Conservation (phyloP, 148 eudicot genomes). For the Chenopodium suecicum region DNA sequence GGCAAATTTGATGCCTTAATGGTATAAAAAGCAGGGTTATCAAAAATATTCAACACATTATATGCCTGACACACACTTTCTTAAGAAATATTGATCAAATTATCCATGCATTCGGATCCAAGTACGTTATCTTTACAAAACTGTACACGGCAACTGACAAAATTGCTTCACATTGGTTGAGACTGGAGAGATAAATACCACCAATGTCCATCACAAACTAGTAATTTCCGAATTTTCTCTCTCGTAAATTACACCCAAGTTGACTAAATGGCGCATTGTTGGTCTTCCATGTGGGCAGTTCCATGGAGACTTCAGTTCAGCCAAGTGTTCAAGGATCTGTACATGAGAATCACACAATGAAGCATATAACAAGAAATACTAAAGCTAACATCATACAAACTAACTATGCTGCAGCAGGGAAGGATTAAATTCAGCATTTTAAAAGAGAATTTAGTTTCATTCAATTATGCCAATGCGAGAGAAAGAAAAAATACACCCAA, state of each 20-base stretch:
- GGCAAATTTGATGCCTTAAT: no score
- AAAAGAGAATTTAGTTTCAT: background rate
- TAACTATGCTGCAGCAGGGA: background rate
- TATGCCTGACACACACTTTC: background rate
- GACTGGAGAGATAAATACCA: background rate
- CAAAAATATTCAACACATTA: background rate
- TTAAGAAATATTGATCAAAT: background rate
- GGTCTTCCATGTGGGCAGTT: slow-evolving; percentile 99
- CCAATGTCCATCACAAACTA: slow-evolving; percentile 13
- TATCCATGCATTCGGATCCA: background rate
- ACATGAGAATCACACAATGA: background rate
- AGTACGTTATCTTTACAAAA: background rate
- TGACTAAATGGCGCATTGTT: slow-evolving; percentile 95
- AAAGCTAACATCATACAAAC: background rate
- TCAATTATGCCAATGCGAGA: background rate
- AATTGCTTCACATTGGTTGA: background rate
- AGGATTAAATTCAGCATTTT: background rate
- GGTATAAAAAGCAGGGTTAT: no score
- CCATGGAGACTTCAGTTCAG: slow-evolving; percentile 91
- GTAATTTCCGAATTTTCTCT: slow-evolving; percentile 17
- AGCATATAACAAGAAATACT: background rate
- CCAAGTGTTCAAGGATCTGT: slow-evolving; percentile 78
- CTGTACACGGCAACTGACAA: slow-evolving; percentile 7
- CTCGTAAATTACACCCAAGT: slow-evolving; percentile 43
- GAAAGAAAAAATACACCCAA: background rate